Base-by-base conservation (phyloP, 1,284 basidiomycete genomes). In the Chalciporus sp. region DNA sequence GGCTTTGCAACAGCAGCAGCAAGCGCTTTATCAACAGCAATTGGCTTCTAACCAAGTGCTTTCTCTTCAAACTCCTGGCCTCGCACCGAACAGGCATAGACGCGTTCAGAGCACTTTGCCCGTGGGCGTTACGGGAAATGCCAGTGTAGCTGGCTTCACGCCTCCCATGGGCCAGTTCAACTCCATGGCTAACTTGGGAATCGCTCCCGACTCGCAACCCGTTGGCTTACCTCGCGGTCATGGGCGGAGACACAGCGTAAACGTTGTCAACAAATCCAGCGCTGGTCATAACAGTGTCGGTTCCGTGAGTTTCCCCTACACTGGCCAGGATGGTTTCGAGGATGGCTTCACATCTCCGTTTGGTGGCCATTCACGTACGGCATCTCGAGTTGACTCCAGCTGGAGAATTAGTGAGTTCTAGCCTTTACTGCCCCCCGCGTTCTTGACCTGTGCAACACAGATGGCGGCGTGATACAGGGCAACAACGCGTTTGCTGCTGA, bases 171-270 rank as follows among this genome's bases (percentile, higher is more conserved):
- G 83, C 51, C 86, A 90, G 62, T 88, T 90, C 62, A 80, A 78
- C 49, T 83, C 77, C 54, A 69, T 89, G 55, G 72, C 73, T 55
- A 76, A 74, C 52, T 69, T 89, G 12, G 81, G 78, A 31, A 67
- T 90, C 57, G 85, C 82, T 27, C 70, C 89, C 39, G 89, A 90
- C 63, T 81, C 79, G 14, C 86, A 88, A 63, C 69, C 79, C 43
- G 76, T 82, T 63, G 81, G 82, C 45, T 72, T 90, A 50, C 88
- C 89, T 51, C 85, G 88, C 58, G 92, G 92, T 27, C 96, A 99
- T 69, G 90, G 91, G 45, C 84, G 96, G 52, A 83, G 96, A 58
- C 95, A 98, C 74, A 96, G 94, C 63, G 92, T 97, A 59, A 98
- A 96, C 64, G 92, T 96, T 40, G 82, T 93, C 55, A 92, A 91